Percentiles rank a stretch among this genome's conserved stretches.
phyloP scores from a whole-genome alignment of 495 filamentous ascomycete genomes.

The Trypethelium eluteriae region DNA sequence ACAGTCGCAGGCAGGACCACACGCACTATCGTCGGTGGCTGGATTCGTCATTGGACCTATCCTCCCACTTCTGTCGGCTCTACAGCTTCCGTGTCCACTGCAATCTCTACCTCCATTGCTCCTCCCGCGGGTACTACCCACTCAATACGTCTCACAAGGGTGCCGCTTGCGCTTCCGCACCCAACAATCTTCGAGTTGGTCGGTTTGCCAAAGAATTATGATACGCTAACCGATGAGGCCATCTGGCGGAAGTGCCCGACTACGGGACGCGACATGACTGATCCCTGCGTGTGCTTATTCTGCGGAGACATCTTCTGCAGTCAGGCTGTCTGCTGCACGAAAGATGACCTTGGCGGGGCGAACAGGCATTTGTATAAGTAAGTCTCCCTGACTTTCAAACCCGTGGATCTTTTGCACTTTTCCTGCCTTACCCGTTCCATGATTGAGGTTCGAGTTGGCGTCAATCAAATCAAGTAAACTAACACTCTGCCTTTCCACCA shows the following conservation, averaged over 20 bases:
- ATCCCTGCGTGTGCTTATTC: slow-evolving; percentile 87
- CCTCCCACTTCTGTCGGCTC: not conserved
- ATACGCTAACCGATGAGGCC: slow-evolving; percentile 85
- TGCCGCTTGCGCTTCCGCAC: slow-evolving; percentile 54
- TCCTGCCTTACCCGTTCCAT: not conserved
- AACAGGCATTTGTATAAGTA: slow-evolving; percentile 85
- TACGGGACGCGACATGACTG: slow-evolving; percentile 79
- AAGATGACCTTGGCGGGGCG: slow-evolving; percentile 68
- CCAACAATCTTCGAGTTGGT: slow-evolving; percentile 90
- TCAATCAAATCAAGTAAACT: no score
- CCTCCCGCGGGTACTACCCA: not conserved
- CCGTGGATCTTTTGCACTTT: not conserved
- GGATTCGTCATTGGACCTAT: slow-evolving; percentile 60
- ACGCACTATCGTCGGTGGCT: slow-evolving; percentile 59
- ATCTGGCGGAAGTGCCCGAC: slow-evolving; percentile 78
- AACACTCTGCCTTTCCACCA: slow-evolving; percentile 28
- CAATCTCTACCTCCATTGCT: slow-evolving; percentile 14
- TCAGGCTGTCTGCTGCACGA: slow-evolving; percentile 84
- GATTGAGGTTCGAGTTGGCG: not conserved
- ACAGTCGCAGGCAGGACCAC: slow-evolving; percentile 29
- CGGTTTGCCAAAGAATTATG: slow-evolving; percentile 83
- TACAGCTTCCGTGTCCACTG: slow-evolving; percentile 16
- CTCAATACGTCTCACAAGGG: not conserved
- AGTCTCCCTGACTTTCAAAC: slow-evolving; percentile 31
- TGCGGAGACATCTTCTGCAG: slow-evolving; percentile 94